Evolutionary conservation across 345 rosid genomes (phyloP), one percentile per base, ranked within the genome.

Genomic region (Syzygium aromaticum): DNA sequence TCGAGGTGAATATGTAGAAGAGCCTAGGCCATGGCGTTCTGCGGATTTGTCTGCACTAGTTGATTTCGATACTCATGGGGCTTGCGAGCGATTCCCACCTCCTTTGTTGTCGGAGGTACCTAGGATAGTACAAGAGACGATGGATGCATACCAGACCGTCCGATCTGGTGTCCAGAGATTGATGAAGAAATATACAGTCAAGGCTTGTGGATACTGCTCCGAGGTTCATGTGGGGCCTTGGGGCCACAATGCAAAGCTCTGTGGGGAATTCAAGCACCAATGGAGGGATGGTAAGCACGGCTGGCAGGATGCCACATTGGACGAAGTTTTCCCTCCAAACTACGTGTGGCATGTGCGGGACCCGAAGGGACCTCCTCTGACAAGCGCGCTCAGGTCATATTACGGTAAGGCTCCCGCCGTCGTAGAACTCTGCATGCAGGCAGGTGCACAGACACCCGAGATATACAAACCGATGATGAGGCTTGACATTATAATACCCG

Each of bases 261-360:
- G 98, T 51, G 99, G 99, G 54, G 98, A 91, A 88, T 93, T 91
- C 90, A 97, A 97, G 91, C 99, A 97, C 87, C 98, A 97, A 28
- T 94, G 99, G 98, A 93, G 98, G 89, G 99, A 96, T n/a, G 98
- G 99, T 87, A 96, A 96, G 89, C 99, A 97, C 19, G 99, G 99
- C 52, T 96, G 99, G 98, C 98, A 97, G 91, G 95, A 96, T 86
- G 98, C 99, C 23, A 91, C 90, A 8, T 88, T 93, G 40, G 96
- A 93, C 3, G 99, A 97, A 90, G 90, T 97, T 51, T 88, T 96
- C 86, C 98, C 98, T 3, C 94, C 93, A 2, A 95, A 95, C 89
- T 91, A 94, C 57, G 98, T 94, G 63, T 96, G 98, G 99, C 97
- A 96, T 88, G 94, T 90, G 86, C 92, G 88, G 88, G 94, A 94